Percentiles rank a stretch among this genome's conserved stretches.
phyloP scores from a whole-genome alignment of 2,329 filamentous ascomycete genomes.

The Aspergillus tubingensis region DNA sequence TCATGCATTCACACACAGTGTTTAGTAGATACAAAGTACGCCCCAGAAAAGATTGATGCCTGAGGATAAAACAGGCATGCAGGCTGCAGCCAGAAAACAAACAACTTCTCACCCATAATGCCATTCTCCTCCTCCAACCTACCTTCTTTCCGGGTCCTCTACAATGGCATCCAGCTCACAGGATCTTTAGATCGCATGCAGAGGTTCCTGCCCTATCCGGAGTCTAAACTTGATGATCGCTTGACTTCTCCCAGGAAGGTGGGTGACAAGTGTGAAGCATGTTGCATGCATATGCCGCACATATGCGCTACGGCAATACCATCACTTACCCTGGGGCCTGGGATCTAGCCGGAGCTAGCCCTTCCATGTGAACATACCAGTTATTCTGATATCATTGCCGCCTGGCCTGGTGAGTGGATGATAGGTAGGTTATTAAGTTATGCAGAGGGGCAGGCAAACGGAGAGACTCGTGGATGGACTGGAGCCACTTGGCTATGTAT shows the following conservation, averaged over 20 bases:
- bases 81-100: background rate
- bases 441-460: slow-evolving; percentile 9
- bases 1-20: background rate
- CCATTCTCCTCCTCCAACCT: background rate
- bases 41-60: background rate
- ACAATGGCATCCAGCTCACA: background rate
- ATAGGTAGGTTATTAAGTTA: background rate
- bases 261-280: slow-evolving; percentile 6
- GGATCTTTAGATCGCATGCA: slow-evolving; percentile 9
- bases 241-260: background rate
- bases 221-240: slow-evolving; percentile 15
- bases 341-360: slow-evolving; percentile 1
- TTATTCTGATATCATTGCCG: background rate
- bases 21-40: background rate
- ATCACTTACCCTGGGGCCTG: background rate
- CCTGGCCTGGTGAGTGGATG: background rate
- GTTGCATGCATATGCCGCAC: slow-evolving; percentile 15
- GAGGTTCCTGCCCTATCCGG: slow-evolving; percentile 7
- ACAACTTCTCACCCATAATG: background rate
- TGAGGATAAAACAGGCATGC: background rate
- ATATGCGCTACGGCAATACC: slow-evolving; percentile 6
- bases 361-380: background rate
- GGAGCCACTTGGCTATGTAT: background rate
- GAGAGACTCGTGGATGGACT: slow-evolving; percentile 14
- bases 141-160: background rate